These are phyloP conservation scores for Trichoderma arundinaceum DNA, from an alignment of 2,329 filamentous ascomycete genomes.

Conservation along the genomic window DNA sequence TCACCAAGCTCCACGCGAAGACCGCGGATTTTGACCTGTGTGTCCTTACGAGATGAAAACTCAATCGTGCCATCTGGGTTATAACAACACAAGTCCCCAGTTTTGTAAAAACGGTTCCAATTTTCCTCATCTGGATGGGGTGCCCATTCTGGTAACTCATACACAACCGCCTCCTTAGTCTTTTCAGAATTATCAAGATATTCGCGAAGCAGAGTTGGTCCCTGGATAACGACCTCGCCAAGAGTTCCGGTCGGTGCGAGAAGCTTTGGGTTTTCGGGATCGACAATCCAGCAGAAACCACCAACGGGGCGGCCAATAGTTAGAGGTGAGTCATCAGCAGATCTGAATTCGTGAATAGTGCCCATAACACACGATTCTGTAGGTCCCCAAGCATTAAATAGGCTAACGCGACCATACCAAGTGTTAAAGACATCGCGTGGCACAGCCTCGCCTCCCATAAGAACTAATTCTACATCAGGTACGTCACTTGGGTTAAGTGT, in stretches of 20 bases:
- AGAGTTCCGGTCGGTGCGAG: conserved; percentile 28
- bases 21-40: conserved; percentile 10
- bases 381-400: conserved; percentile 35
- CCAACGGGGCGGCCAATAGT: conserved; percentile 27
- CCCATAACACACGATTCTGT: conserved; percentile 27
- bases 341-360: conserved; percentile 28
- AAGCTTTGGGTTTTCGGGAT: conserved; percentile 19
- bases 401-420: conserved; percentile 29
- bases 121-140: not conserved
- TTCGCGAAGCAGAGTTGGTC: conserved; percentile 23
- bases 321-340: conserved; percentile 16
- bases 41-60: conserved; percentile 24
- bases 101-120: conserved; percentile 29
- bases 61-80: conserved; percentile 21
- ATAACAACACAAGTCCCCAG: conserved; percentile 25
- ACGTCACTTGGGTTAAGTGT: conserved; percentile 19
- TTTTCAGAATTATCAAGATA: conserved; percentile 29
- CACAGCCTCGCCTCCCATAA: conserved; percentile 31
- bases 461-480: conserved; percentile 25
- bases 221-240: conserved; percentile 31
- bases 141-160: conserved; percentile 8
- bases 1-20: conserved; percentile 26
- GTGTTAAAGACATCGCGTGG: conserved; percentile 22
- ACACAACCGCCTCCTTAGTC: not conserved
- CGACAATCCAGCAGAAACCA: conserved; percentile 28